These are phyloP conservation scores for Pseudogymnoascus destructans DNA, from an alignment of 2,329 filamentous ascomycete genomes.

Conservation along the genomic window DNA sequence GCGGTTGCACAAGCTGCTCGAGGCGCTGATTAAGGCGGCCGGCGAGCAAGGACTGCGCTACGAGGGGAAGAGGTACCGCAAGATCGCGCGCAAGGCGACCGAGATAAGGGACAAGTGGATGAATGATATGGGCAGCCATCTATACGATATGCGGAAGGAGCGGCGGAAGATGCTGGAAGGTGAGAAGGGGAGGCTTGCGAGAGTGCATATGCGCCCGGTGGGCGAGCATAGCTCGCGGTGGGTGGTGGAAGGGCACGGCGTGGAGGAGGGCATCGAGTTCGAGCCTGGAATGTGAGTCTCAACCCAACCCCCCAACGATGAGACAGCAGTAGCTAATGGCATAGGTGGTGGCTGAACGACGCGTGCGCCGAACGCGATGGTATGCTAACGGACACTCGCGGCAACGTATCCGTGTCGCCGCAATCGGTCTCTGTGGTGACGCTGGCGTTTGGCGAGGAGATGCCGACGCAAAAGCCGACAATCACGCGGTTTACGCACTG, in stretches of 20 bases:
- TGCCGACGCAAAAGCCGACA: slow-evolving; percentile 27
- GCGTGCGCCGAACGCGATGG: slow-evolving; percentile 43
- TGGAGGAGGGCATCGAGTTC: slow-evolving; percentile 15
- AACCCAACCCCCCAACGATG: neutral
- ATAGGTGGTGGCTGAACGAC: slow-evolving; percentile 45
- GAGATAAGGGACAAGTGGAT: slow-evolving; percentile 17
- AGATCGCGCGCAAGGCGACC: slow-evolving; percentile 11
- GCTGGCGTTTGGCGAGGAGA: slow-evolving; percentile 38
- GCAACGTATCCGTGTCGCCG: slow-evolving; percentile 34
- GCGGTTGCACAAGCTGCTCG: slow-evolving; percentile 17
- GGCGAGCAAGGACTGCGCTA: neutral
- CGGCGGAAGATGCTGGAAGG: slow-evolving; percentile 16
- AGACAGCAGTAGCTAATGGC: slow-evolving; percentile 15
- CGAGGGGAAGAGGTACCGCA: neutral
- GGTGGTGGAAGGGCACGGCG: slow-evolving; percentile 8
- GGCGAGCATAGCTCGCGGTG: slow-evolving; percentile 1
- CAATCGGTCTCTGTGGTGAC: slow-evolving; percentile 36
- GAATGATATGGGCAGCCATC: slow-evolving; percentile 13
- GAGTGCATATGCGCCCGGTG: neutral
- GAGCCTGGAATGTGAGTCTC: slow-evolving; percentile 36
- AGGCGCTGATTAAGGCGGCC: slow-evolving; percentile 12
- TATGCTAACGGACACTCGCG: slow-evolving; percentile 34
- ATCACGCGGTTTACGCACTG: slow-evolving; percentile 34
- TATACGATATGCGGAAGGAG: slow-evolving; percentile 15
- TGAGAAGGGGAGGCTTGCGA: slow-evolving; percentile 10